phyloP scores from a whole-genome alignment of 1,284 basidiomycete species.

The Leccinum subrobustum region DNA sequence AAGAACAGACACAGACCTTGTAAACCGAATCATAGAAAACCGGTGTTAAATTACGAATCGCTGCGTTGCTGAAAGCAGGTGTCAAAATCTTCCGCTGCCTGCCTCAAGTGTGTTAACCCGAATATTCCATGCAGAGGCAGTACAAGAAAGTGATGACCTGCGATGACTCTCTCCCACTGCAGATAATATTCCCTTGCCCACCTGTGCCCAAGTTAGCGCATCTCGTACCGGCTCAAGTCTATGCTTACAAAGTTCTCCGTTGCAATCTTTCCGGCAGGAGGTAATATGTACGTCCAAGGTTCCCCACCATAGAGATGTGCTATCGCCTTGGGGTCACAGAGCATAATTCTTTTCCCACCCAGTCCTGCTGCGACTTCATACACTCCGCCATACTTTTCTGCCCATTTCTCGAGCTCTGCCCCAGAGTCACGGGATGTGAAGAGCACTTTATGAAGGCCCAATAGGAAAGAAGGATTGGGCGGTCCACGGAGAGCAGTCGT shows the following conservation, averaged over 20 bases:
- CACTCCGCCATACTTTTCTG: slow-evolving; percentile 46
- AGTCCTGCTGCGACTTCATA: slow-evolving; percentile 43
- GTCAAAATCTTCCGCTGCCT: slow-evolving; percentile 47
- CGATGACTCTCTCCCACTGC: slow-evolving; percentile 24
- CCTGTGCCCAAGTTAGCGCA: slow-evolving; percentile 9
- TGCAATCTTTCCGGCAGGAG: neutral
- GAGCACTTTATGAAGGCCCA: slow-evolving; percentile 23
- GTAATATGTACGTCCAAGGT: slow-evolving; percentile 33
- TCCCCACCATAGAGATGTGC: slow-evolving; percentile 52
- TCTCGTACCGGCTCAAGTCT: neutral
- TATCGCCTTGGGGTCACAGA: slow-evolving; percentile 56
- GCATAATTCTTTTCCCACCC: slow-evolving; percentile 40
- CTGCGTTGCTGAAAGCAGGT: slow-evolving; percentile 48
- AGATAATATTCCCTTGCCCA: slow-evolving; percentile 22
- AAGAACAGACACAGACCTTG: slow-evolving; percentile 24
- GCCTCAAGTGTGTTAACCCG: neutral
- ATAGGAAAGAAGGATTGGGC: slow-evolving; percentile 27
- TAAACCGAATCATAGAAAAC: slow-evolving; percentile 45
- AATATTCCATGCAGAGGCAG: neutral
- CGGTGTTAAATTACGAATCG: slow-evolving; percentile 41
- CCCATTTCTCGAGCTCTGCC: slow-evolving; percentile 35
- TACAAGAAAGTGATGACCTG: slow-evolving; percentile 13
- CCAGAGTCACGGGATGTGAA: slow-evolving; percentile 17
- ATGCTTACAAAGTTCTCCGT: slow-evolving; percentile 23
- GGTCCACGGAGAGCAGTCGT: slow-evolving; percentile 37